Evolutionary conservation across 108 stramenopile genomes (phyloP).

Genomic region (Nannochloropsis salina): DNA sequence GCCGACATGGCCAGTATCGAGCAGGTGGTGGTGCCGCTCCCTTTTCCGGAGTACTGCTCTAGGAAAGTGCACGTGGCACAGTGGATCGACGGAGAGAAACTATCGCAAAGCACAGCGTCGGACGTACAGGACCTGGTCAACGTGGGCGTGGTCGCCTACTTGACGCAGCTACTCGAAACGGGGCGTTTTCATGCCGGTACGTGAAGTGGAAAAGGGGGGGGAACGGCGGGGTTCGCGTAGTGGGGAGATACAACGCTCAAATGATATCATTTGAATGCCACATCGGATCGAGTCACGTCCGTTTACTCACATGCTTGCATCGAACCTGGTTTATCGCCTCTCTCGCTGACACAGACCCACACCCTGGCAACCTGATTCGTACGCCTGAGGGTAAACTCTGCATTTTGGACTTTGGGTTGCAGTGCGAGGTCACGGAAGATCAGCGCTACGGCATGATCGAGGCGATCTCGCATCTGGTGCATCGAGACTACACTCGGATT

Average conservation of each 20-base stretch:
- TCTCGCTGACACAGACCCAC: conserved; percentile 13
- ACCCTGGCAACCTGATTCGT: conserved; percentile 73
- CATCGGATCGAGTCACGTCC: too few species aligned
- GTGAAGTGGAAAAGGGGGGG: not conserved
- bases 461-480: conserved; percentile 83
- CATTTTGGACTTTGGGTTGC: conserved; percentile 90
- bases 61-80: conserved; percentile 86
- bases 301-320: too few species aligned
- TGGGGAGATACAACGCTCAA: too few species aligned
- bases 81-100: conserved; percentile 93
- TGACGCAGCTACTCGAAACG: conserved; percentile 76
- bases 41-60: conserved; percentile 75
- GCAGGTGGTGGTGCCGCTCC: conserved; percentile 71
- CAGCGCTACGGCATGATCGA: conserved; percentile 92
- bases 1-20: conserved; percentile 78
- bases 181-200: conserved; percentile 78
- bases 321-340: not conserved
- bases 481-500: conserved; percentile 83
- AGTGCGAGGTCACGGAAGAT: conserved; percentile 84
- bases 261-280: too few species aligned
- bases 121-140: conserved; percentile 86
- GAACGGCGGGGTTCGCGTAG: too few species aligned
- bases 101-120: conserved; percentile 73
- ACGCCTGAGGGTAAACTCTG: conserved; percentile 78
- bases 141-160: conserved; percentile 84